Evolutionary conservation across 2,329 filamentous ascomycete species (phyloP), one percentile per base, ranked within the genome.

Genomic region (Ascocoryne sarcoides): DNA sequence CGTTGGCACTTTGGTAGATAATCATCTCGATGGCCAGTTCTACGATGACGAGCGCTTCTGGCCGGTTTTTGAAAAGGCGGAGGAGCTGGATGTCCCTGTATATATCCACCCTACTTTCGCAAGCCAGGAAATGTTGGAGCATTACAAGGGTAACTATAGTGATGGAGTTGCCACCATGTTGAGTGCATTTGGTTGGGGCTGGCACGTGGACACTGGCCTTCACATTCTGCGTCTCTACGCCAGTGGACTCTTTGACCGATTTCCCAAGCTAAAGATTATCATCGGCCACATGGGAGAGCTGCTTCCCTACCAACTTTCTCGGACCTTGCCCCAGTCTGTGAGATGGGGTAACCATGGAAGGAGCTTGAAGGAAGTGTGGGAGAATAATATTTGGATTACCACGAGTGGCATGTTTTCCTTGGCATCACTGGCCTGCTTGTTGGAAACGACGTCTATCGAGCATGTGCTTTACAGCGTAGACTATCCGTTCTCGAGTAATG

Each of bases 351-450:
- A 20, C 4, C 14, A 21, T 48, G 57, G 42, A 42, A 56, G 41
- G 48, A 52, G 57, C 0, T 68, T 76, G 34, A 51, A 58, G 10
- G 61, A 71, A 9, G 70, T 76, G 2, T 79, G 69, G 64, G 63
- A 69, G 34, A 59, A 66, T 43, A 79, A 79, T 42, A 58, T 78
- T 9, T 77, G 70, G 67, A 55, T 79, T 18, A 76, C 73, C 1
- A 76, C 73, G 2, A 70, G 65, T 37, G 74, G 74, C 2, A 65
- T 69, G 41, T 75, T 69, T 54, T 65, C 66, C 18, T 43, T 76
- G 14, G 62, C 60, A 39, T 68, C 66, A 4, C 50, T 78, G 58
- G 63, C 63, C 2, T 65, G 61, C 37, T 51, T 70, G 4, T 42
- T 69, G 35, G 46, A 64, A 41, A 67, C 66, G 5, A 72, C 66